Evolutionary conservation across 208 protist species (phyloP), one percentile per base, ranked within the genome.

Genomic region (Trypanosoma cruzi): DNA sequence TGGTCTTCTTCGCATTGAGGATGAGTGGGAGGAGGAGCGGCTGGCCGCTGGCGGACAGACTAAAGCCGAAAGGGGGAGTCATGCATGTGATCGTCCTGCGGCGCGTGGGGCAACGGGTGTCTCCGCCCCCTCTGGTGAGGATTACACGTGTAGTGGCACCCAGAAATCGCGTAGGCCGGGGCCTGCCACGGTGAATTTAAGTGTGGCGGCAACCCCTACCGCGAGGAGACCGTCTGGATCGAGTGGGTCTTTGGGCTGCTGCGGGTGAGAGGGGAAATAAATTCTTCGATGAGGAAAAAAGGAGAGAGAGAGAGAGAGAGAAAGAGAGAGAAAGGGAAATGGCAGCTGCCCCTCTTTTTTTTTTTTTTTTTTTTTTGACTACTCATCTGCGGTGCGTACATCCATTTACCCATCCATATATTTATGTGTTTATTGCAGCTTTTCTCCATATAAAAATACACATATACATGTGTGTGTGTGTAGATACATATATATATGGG

Each of bases 1-100:
- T n/a, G 75, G 74, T 44, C 48, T 73, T 49, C 72, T 82, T 61
- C 63, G 77, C 20, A 79, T 86, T 49, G 73, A 74, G 16, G 78
- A 77, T 32, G 80, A 82, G 8, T 73, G 52, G 11, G 48, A 64
- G 37, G 66, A 73, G 0, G 75, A 46, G 42, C 28, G 26, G 49
- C 2, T 13, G 24, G 34, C 42, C 22, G 44, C 40, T 20, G 22
- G 16, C 22, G 42, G 40, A 7, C 49, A 46, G 36, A 29, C 44
- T 13, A 40, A 14, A 42, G 16, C 63, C 4, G 20, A 18, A 7
- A n/a, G 44, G 11, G 26, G 20, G 37, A 36, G 20, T 4, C 16
- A 24, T 34, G 37, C 34, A 4, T 13, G 36, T 50, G 37, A 13
- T 31, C 4, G 10, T 13, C 22, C 57, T 14, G 4, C n/a, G 36